These are phyloP conservation scores for Garcia nutans DNA, from an alignment of 345 rosid species.

Conservation along the genomic window DNA sequence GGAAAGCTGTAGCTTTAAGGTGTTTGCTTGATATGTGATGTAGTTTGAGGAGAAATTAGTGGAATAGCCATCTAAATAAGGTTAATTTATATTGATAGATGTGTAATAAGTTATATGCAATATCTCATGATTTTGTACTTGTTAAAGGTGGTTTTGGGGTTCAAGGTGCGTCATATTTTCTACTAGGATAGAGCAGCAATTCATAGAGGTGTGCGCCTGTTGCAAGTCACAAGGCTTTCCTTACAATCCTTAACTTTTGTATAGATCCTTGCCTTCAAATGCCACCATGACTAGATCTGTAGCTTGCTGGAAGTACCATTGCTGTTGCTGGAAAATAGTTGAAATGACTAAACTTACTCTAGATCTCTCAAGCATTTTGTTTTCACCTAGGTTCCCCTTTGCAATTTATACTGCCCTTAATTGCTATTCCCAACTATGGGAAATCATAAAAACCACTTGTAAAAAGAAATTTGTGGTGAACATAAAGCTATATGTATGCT, in stretches of 20 bases:
- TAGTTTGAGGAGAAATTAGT: not conserved
- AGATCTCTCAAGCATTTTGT: too few relatives aligned
- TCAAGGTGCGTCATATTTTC: not conserved
- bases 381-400: not conserved
- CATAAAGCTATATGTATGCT: not conserved
- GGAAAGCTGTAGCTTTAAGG: constrained; percentile 6
- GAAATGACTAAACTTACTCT: too few relatives aligned
- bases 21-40: not conserved
- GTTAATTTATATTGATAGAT: too few relatives aligned
- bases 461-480: not conserved
- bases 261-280: too few relatives aligned
- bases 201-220: not conserved
- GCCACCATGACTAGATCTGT: too few relatives aligned
- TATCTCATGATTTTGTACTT: too few relatives aligned
- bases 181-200: not conserved
- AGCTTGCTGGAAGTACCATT: not conserved
- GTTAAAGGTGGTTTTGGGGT: too few relatives aligned
- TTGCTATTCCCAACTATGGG: not conserved
- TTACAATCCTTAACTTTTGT: not conserved
- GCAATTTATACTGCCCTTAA: not conserved
- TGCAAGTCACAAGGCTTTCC: not conserved
- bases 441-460: not conserved
- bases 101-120: too few relatives aligned
- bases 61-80: not conserved
- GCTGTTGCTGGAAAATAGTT: not conserved